Percentiles rank a stretch among this genome's conserved stretches.
Conservation (phyloP, 2,329 filamentous ascomycete species). For the Colletotrichum noveboracense region DNA sequence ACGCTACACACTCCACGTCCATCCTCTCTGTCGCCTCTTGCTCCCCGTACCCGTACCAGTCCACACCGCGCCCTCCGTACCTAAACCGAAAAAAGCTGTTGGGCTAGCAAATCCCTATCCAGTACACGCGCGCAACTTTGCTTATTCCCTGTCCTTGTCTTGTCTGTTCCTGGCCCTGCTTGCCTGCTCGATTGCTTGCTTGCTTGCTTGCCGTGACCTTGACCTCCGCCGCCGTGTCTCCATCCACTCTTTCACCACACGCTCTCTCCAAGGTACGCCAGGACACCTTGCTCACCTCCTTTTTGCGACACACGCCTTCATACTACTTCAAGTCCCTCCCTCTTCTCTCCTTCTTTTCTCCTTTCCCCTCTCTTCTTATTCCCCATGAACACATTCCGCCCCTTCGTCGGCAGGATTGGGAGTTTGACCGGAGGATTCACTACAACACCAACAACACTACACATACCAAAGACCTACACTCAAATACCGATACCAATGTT, state of each 20-base stretch:
- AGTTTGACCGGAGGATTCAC: slow-evolving; percentile 11
- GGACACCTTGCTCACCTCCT: slow-evolving; percentile 25
- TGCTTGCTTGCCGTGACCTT: neutral
- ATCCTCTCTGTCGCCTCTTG: neutral
- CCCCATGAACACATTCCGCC: slow-evolving; percentile 24
- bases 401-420: slow-evolving; percentile 15
- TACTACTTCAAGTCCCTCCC: slow-evolving; percentile 21
- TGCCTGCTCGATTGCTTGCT: neutral
- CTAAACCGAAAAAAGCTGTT: slow-evolving; percentile 15
- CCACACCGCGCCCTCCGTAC: neutral
- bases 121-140: slow-evolving; percentile 7
- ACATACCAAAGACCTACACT: neutral
- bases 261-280: neutral
- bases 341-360: slow-evolving; percentile 21
- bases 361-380: slow-evolving; percentile 9
- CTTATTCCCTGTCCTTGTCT: slow-evolving; percentile 16
- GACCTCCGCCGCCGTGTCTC: neutral
- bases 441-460: neutral
- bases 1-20: neutral
- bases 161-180: neutral
- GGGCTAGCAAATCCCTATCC: slow-evolving; percentile 14
- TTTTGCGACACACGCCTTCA: neutral
- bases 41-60: neutral
- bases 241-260: neutral
- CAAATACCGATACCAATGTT: slow-evolving; percentile 38